These are phyloP conservation scores for Podila epicladia DNA, from an alignment of 192 early-diverging fungal species.

Conservation along the genomic window DNA sequence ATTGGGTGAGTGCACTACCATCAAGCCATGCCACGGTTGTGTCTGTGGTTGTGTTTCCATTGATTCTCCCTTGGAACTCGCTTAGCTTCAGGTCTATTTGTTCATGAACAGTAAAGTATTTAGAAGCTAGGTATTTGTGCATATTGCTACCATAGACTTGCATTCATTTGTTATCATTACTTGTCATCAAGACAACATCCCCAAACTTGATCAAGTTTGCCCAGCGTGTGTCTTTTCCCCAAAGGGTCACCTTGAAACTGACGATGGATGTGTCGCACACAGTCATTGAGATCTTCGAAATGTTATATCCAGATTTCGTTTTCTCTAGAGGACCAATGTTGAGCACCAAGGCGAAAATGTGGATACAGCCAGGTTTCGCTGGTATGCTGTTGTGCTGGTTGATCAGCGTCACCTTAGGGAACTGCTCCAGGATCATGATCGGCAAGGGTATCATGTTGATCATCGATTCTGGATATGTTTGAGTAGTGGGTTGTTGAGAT, in stretches of 20 bases:
- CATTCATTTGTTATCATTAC: conserved; percentile 15
- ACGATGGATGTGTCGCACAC: conserved; percentile 16
- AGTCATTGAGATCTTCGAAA: neutral
- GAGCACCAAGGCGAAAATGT: conserved; percentile 11
- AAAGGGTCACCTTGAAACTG: conserved; percentile 19
- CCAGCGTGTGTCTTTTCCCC: conserved; percentile 15
- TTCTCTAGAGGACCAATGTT: conserved; percentile 6
- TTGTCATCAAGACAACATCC: conserved; percentile 23
- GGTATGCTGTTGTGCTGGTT: conserved; percentile 15
- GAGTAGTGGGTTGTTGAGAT: neutral
- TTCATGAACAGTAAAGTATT: neutral
- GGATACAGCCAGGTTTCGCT: conserved; percentile 14
- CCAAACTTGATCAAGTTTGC: conserved; percentile 1
- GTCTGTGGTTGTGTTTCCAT: conserved; percentile 2
- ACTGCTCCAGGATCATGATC: neutral
- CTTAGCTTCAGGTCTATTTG: conserved; percentile 2
- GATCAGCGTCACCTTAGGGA: conserved; percentile 12
- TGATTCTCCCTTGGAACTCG: conserved; percentile 11
- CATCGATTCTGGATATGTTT: neutral
- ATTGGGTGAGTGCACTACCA: conserved; percentile 3
- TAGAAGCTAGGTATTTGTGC: too few relatives aligned
- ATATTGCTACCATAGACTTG: neutral
- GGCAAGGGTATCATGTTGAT: conserved; percentile 9
- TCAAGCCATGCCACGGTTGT: conserved; percentile 16
- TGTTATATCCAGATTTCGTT: conserved; percentile 1